Percentiles rank a stretch among this genome's conserved stretches.
phyloP scores from a whole-genome alignment of 2,329 filamentous ascomycete species.

The Fusarium tjaetaba region DNA sequence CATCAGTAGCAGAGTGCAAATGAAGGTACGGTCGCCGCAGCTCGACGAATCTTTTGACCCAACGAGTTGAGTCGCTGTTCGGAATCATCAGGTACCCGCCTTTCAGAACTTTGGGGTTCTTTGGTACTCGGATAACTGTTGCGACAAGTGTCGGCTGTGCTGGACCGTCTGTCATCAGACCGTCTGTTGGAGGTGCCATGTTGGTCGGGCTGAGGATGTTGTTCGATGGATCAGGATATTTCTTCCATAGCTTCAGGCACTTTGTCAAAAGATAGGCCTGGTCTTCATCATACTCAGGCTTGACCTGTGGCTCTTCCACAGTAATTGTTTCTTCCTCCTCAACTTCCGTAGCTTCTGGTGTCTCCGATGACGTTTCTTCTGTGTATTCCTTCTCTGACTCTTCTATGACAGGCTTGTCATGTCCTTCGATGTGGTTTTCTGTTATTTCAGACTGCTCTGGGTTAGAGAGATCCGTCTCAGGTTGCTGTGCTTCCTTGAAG shows the following conservation, averaged over 20 bases:
- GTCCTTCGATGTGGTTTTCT: neutral
- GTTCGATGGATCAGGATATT: conserved; percentile 65
- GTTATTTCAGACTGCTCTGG: neutral
- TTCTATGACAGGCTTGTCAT: neutral
- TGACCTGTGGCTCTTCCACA: conserved; percentile 39
- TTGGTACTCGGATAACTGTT: conserved; percentile 79
- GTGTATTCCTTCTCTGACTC: neutral
- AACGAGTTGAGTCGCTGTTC: conserved; percentile 81
- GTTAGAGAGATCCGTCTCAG: conserved; percentile 36
- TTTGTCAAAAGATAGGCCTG: conserved; percentile 62
- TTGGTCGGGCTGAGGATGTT: conserved; percentile 68
- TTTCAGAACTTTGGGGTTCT: conserved; percentile 84
- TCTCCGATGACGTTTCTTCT: conserved; percentile 31
- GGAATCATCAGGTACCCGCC: conserved; percentile 89
- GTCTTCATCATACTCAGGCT: conserved; percentile 57
- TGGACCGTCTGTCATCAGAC: conserved; percentile 59
- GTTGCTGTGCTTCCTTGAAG: conserved; percentile 1
- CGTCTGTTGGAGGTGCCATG: conserved; percentile 75
- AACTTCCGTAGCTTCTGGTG: conserved; percentile 17
- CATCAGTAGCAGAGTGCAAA: conserved; percentile 84
- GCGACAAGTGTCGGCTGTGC: conserved; percentile 74
- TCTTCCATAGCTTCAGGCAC: conserved; percentile 72
- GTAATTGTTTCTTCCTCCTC: conserved; percentile 36
- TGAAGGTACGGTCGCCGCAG: conserved; percentile 91
- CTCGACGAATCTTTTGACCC: conserved; percentile 94